Evolutionary conservation across 495 filamentous ascomycete species (phyloP), one percentile per base, ranked within the genome.

Genomic region (Aspergillus baeticus): DNA sequence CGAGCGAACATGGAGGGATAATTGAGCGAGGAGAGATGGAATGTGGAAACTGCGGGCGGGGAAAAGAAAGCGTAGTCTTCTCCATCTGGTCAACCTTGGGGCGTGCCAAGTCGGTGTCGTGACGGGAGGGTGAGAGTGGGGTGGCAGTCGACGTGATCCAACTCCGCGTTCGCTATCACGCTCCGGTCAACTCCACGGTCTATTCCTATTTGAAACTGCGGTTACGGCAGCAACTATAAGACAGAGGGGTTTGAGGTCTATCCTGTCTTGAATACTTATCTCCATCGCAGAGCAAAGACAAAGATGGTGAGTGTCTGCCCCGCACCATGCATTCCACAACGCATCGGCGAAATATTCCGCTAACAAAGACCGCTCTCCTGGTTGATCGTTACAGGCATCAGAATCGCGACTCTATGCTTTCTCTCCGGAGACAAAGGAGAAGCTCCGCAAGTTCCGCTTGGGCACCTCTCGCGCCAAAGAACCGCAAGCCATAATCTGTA

Each of bases 401-500:
- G 93, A 97, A 77, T 81, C 90, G 49, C 81, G 94, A 54, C 81
- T 98, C 61, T 98, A 98, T 74, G 87, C 92, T 22, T 96, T 98
- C 83, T 92, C 90, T 31, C 79, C 85, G 41, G 89, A 92, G 71
- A 96, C 90, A 22, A 90, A 84, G 72, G 86, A 89, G 61, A 84
- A 88, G 67, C 81, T 98, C 53, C 86, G 88, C 66, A 96, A 96
- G 69, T 98, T 98, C 76, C 89, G 94, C 35, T 79, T 98, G 10
- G 81, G 86, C 10, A 97, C 94, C 6, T 96, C 92, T 21, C 80
- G 94, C 58, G 84, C 90, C n/a, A 91, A 86, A 62, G 84, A 87
- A 37, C 86, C 92, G 1, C 92, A 96, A 77, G 94, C 92, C 53
- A 82, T 93, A 61, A 92, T 98, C 56, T 97, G 94, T 97, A 90